Percentiles rank a stretch among this genome's conserved stretches.
phyloP scores from a whole-genome alignment of 768 basidiomycete species.

The Paxillus involutus region DNA sequence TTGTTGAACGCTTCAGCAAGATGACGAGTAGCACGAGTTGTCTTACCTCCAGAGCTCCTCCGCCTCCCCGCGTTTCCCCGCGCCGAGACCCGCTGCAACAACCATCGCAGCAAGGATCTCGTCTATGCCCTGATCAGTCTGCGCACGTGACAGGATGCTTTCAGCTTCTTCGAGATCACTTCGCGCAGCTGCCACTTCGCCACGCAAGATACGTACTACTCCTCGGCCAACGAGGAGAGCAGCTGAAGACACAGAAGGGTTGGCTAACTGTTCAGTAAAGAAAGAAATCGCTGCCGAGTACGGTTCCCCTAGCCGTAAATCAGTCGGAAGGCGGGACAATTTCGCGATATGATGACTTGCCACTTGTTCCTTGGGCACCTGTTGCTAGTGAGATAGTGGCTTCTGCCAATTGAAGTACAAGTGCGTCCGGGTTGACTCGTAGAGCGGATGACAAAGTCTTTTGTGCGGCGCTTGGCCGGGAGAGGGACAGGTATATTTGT shows the following conservation, averaged over 20 bases:
- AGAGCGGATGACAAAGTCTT: conserved; percentile 83
- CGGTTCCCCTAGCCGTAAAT: conserved; percentile 24
- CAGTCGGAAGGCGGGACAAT: background rate
- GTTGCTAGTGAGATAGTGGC: conserved; percentile 76
- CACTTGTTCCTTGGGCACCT: conserved; percentile 63
- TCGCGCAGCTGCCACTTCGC: conserved; percentile 73
- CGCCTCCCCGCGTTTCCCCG: conserved; percentile 55
- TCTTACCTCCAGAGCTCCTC: conserved; percentile 73
- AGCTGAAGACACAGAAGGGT: conserved; percentile 73
- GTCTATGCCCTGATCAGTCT: conserved; percentile 39
- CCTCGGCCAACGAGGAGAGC: conserved; percentile 79
- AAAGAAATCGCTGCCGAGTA: conserved; percentile 51
- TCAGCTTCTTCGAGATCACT: conserved; percentile 76
- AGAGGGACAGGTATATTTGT: conserved; percentile 89
- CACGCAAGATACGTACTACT: conserved; percentile 73
- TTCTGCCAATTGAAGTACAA: conserved; percentile 88
- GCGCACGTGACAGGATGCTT: conserved; percentile 43
- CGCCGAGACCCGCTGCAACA: conserved; percentile 62
- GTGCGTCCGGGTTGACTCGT: conserved; percentile 85
- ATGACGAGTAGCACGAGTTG: background rate
- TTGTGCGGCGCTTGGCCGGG: conserved; percentile 83
- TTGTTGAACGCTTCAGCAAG: conserved; percentile 3
- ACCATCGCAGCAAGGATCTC: conserved; percentile 70
- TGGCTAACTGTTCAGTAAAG: conserved; percentile 82
- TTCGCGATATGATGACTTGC: conserved; percentile 32